These are phyloP conservation scores for Acanthamoeba sp. DNA, from an alignment of 208 protist genomes.

Conservation along the genomic window DNA sequence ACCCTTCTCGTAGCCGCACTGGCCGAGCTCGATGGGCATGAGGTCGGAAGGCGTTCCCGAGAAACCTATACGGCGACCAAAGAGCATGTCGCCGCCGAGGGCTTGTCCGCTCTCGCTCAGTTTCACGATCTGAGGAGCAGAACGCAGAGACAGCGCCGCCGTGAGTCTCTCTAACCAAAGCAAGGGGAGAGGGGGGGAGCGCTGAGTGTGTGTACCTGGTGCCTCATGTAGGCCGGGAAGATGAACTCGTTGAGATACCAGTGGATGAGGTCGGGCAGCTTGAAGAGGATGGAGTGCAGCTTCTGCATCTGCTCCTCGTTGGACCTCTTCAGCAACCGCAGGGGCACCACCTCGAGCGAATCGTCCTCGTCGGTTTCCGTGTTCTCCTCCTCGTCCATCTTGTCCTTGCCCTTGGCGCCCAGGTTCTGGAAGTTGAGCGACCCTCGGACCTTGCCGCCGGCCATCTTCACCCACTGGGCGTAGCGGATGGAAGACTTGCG, in stretches of 20 bases:
- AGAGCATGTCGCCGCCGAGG: conserved; percentile 95
- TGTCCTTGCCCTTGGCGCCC: conserved; percentile 54
- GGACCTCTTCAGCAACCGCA: conserved; percentile 82
- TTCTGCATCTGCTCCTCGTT: conserved; percentile 87
- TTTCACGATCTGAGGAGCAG: conserved; percentile 87
- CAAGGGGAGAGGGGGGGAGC: too few species aligned
- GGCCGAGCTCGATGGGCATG: conserved; percentile 94
- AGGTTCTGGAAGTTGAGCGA: conserved; percentile 3
- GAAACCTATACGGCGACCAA: conserved; percentile 95
- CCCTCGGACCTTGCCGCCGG: conserved; percentile 80
- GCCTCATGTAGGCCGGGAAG: conserved; percentile 86
- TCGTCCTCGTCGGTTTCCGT: conserved; percentile 37
- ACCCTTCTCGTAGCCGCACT: conserved; percentile 95
- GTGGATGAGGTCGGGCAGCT: conserved; percentile 82
- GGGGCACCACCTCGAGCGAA: conserved; percentile 76
- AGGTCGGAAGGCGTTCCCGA: conserved; percentile 96
- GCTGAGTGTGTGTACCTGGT: conserved; percentile 75
- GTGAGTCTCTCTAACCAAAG: too few species aligned
- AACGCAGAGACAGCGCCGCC: neutral
- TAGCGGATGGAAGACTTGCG: conserved; percentile 92
- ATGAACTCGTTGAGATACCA: conserved; percentile 82
- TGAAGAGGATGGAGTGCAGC: conserved; percentile 84
- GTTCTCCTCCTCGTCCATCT: conserved; percentile 43
- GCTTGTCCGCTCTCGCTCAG: conserved; percentile 96
- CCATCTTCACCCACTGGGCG: conserved; percentile 90